These are phyloP conservation scores for Teratosphaeria destructans DNA, from an alignment of 2,329 filamentous ascomycete genomes.

Conservation along the genomic window DNA sequence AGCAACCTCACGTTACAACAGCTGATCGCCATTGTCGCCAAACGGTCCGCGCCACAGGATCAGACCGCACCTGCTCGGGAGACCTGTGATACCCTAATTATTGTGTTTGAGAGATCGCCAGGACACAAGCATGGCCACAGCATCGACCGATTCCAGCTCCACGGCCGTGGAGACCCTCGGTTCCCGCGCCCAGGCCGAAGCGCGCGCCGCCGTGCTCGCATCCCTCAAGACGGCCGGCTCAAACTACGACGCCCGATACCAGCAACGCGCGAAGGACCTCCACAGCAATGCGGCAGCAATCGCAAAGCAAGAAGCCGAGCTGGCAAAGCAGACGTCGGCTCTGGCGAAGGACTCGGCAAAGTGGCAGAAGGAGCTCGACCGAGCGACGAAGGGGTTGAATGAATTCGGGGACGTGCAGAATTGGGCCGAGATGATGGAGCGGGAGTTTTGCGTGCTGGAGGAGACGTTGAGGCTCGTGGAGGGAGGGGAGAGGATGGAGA, in stretches of 20 bases:
- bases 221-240: slow-evolving; percentile 50
- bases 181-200: slow-evolving; percentile 34
- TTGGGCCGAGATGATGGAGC: slow-evolving; percentile 69
- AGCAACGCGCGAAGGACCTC: slow-evolving; percentile 56
- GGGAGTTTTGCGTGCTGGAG: slow-evolving; percentile 27
- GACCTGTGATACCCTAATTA: not conserved
- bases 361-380: slow-evolving; percentile 53
- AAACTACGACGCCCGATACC: slow-evolving; percentile 58
- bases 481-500: slow-evolving; percentile 16
- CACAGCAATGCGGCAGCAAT: slow-evolving; percentile 60
- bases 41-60: not conserved
- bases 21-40: not conserved
- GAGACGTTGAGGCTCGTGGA: slow-evolving; percentile 28
- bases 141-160: slow-evolving; percentile 9
- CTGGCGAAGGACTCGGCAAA: slow-evolving; percentile 53
- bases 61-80: not conserved
- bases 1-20: not conserved
- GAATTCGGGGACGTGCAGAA: slow-evolving; percentile 76
- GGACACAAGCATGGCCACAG: slow-evolving; percentile 1
- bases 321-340: slow-evolving; percentile 40
- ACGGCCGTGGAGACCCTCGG: slow-evolving; percentile 3
- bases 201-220: slow-evolving; percentile 41
- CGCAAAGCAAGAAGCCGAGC: slow-evolving; percentile 50
- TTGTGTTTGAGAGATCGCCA: not conserved
- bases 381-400: slow-evolving; percentile 56